Conservation (phyloP, 2,329 filamentous ascomycete genomes). For the Basipetospora chlamydospora region DNA sequence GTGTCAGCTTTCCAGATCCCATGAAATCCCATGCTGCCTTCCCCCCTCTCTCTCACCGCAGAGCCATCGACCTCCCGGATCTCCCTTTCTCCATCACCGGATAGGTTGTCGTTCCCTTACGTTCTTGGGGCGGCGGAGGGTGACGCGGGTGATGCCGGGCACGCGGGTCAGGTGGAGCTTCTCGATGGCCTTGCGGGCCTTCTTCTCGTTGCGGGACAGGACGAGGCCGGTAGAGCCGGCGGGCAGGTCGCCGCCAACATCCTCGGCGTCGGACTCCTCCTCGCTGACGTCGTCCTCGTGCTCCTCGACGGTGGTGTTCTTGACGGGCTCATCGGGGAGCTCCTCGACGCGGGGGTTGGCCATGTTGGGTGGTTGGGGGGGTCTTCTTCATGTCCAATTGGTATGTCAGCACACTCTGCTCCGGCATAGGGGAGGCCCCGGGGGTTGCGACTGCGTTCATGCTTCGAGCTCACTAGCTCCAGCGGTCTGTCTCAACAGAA, state of each 20-base stretch:
- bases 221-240: constrained; percentile 79
- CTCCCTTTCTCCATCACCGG: background rate
- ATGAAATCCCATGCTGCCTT: background rate
- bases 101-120: no score
- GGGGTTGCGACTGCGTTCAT: no score
- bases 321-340: constrained; percentile 76
- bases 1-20: background rate
- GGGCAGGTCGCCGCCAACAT: constrained; percentile 61
- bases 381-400: background rate
- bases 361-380: constrained; percentile 43
- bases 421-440: no score
- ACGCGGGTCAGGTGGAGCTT: constrained; percentile 97
- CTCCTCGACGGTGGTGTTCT: constrained; percentile 57
- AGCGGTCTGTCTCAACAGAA: no score
- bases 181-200: constrained; percentile 97
- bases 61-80: background rate
- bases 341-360: constrained; percentile 97
- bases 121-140: constrained; percentile 96
- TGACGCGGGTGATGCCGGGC: constrained; percentile 94
- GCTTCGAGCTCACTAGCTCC: no score
- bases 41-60: background rate
- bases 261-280: constrained; percentile 67
- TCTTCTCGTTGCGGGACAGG: constrained; percentile 99
- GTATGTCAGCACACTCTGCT: background rate
- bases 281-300: constrained; percentile 55